These are phyloP conservation scores for Schoenoplectus triqueter DNA, from an alignment of 202 grass and related monocot genomes.

Conservation along the genomic window DNA sequence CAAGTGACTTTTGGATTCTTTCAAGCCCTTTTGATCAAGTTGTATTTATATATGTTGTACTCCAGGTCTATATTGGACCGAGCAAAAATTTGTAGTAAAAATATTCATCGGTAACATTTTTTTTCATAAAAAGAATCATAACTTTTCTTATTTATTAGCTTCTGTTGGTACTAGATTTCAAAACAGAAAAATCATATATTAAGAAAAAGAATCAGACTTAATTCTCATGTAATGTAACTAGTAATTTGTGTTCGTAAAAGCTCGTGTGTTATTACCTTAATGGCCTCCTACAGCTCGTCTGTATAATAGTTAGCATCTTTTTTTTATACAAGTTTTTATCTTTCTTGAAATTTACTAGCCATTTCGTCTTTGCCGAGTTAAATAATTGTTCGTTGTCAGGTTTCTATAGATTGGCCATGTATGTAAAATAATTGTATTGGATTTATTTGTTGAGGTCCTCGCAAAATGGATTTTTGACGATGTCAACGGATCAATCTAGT, in stretches of 20 bases:
- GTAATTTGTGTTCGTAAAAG: neutral
- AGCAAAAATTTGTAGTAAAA: neutral
- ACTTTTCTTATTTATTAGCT: neutral
- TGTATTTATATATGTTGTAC: neutral
- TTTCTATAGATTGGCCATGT: neutral
- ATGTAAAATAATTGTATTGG: neutral
- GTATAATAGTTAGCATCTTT: no score
- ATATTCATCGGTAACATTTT: neutral
- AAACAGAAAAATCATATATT: neutral
- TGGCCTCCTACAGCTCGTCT: no score
- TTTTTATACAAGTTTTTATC: no score
- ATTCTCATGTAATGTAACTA: neutral
- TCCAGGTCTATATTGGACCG: neutral
- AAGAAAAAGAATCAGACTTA: neutral
- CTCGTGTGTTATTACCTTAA: no score
- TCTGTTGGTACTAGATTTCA: neutral
- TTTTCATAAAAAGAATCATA: neutral
- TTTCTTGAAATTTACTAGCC: neutral
- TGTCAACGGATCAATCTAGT: neutral
- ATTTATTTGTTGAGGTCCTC: neutral
- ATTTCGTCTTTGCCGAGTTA: neutral
- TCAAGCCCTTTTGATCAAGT: neutral
- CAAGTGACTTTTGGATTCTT: conserved; percentile 6
- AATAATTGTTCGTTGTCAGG: neutral
- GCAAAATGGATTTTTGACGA: neutral